Conservation (phyloP, 2,329 filamentous ascomycete species). For the Apiospora pterosperma region DNA sequence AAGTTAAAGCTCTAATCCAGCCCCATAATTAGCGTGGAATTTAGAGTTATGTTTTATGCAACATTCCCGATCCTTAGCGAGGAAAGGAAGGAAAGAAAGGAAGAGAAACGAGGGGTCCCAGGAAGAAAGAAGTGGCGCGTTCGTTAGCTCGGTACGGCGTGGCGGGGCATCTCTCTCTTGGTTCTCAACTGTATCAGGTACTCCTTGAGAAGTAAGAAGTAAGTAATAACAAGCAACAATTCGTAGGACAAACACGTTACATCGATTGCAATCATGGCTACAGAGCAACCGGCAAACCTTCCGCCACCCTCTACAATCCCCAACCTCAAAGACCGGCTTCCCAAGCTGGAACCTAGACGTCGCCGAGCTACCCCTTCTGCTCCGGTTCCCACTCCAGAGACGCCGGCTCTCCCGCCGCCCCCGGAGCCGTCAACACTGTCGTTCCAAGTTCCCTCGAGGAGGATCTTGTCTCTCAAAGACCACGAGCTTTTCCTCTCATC, state of each 20-base stretch:
- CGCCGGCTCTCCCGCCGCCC: constrained; percentile 68
- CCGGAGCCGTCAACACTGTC: constrained; percentile 53
- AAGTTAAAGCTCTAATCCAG: no score
- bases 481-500: constrained; percentile 80
- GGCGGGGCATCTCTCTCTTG: no score
- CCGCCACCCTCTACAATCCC: constrained; percentile 31
- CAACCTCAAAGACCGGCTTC: constrained; percentile 55
- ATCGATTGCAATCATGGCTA: not conserved
- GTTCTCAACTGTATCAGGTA: no score
- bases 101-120: not conserved
- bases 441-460: constrained; percentile 67
- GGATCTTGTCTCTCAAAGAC: constrained; percentile 78
- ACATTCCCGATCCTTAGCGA: not conserved
- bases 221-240: no score
- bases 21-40: not conserved
- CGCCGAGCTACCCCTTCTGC: constrained; percentile 50
- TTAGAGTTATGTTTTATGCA: constrained; percentile 1
- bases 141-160: no score
- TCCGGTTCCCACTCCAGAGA: constrained; percentile 65
- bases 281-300: constrained; percentile 13
- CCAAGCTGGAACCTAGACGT: constrained; percentile 64
- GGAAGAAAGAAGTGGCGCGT: no score
- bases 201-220: no score
- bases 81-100: not conserved
- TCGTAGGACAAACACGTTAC: no score